Percentiles rank a stretch among this genome's conserved stretches.
Evolutionary conservation across 768 basidiomycete genomes (phyloP).

Genomic region (Naematelia aurantialba): DNA sequence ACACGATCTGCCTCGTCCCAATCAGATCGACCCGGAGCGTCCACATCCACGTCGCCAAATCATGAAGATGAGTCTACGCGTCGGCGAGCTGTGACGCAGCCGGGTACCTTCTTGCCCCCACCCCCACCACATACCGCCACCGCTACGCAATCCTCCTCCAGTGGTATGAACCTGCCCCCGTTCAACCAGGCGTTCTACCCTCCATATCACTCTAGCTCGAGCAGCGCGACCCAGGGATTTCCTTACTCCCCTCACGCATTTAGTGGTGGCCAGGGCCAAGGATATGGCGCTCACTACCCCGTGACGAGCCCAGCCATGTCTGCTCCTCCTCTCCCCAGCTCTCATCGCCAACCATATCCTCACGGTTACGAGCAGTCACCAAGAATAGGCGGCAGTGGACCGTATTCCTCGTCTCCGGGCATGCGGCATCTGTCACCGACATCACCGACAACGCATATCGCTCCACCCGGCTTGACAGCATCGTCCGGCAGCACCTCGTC

Average conservation of each 20-base stretch:
- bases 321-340: slow-evolving; percentile 11
- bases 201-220: slow-evolving; percentile 7
- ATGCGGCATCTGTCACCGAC: slow-evolving; percentile 30
- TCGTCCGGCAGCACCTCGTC: slow-evolving; percentile 25
- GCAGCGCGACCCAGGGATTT: slow-evolving; percentile 4
- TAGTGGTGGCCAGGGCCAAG: background rate
- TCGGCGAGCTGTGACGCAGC: background rate
- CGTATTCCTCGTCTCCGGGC: slow-evolving; percentile 21
- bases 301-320: slow-evolving; percentile 3
- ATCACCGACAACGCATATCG: slow-evolving; percentile 30
- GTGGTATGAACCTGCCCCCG: slow-evolving; percentile 23
- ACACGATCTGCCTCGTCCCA: background rate
- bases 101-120: background rate
- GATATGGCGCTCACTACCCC: background rate
- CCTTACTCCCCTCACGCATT: background rate
- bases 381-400: background rate
- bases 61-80: background rate
- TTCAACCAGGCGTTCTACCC: slow-evolving; percentile 30
- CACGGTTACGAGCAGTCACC: background rate
- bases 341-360: slow-evolving; percentile 11
- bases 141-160: background rate
- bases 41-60: background rate
- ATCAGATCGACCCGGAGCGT: background rate
- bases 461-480: slow-evolving; percentile 14
- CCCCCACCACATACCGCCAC: slow-evolving; percentile 2